Percentiles rank a stretch among this genome's conserved stretches.
These are phyloP conservation scores for Ceratobasidium papillatum DNA, from an alignment of 1,284 basidiomycete species.

Conservation along the genomic window DNA sequence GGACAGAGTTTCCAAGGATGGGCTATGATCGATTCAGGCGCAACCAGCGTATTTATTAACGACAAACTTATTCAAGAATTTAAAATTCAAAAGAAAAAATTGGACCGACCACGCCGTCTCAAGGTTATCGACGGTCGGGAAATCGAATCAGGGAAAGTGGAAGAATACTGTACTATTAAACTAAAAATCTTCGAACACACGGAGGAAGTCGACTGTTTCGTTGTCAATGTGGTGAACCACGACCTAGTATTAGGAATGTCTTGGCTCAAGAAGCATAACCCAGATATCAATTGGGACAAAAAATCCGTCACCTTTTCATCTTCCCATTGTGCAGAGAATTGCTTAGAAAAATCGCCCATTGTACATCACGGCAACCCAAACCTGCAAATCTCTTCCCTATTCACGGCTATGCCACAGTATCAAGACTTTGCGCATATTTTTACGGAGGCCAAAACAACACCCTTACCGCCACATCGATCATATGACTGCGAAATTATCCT, in stretches of 20 bases:
- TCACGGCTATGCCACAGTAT: constrained; percentile 31
- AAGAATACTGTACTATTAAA: background rate
- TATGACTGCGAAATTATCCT: constrained; percentile 46
- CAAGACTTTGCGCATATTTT: constrained; percentile 41
- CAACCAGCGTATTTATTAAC: constrained; percentile 3
- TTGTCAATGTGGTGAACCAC: constrained; percentile 17
- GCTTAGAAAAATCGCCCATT: background rate
- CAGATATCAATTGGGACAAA: constrained; percentile 40
- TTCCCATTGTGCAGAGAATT: background rate
- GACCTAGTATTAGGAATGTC: constrained; percentile 42
- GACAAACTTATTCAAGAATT: background rate
- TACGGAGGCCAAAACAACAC: constrained; percentile 30
- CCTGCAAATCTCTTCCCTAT: background rate
- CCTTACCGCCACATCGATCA: constrained; percentile 41
- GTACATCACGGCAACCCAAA: too few relatives aligned
- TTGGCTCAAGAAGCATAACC: constrained; percentile 42
- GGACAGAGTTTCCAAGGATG: background rate
- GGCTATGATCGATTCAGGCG: constrained; percentile 6
- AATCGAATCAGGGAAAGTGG: background rate
- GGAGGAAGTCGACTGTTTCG: background rate
- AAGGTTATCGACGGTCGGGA: constrained; percentile 2
- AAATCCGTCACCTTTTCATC: background rate
- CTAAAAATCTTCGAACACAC: background rate
- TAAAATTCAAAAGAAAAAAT: background rate
- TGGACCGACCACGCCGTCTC: background rate